Conservation (phyloP, 352 stramenopile genomes). For the Phytophthora crassamura region DNA sequence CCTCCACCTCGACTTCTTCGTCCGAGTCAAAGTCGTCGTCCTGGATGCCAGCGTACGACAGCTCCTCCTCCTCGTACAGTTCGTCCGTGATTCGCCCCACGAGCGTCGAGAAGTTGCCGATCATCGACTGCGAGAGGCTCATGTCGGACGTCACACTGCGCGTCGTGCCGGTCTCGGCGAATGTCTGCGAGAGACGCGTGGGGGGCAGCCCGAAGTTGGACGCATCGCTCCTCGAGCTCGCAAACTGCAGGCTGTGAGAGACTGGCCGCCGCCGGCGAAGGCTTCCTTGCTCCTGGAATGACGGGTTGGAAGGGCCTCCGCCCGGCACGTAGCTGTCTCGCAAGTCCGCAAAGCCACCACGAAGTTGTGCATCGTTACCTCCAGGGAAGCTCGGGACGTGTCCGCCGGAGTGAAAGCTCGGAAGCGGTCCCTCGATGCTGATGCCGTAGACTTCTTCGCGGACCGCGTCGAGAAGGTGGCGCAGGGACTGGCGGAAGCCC, state of each 20-base stretch:
- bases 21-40: slow-evolving; percentile 43
- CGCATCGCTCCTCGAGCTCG: slow-evolving; percentile 40
- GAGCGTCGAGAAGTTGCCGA: slow-evolving; percentile 76
- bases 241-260: slow-evolving; percentile 33
- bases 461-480: slow-evolving; percentile 59
- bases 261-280: slow-evolving; percentile 31
- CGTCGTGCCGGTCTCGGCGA: slow-evolving; percentile 41
- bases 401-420: not conserved
- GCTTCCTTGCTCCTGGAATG: slow-evolving; percentile 26
- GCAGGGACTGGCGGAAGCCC: slow-evolving; percentile 70
- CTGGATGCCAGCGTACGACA: slow-evolving; percentile 45
- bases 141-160: slow-evolving; percentile 60
- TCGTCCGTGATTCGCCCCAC: slow-evolving; percentile 72
- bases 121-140: slow-evolving; percentile 77
- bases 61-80: slow-evolving; percentile 52
- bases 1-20: slow-evolving; percentile 34
- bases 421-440: slow-evolving; percentile 33
- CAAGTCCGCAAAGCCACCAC: slow-evolving; percentile 45
- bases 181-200: slow-evolving; percentile 51
- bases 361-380: slow-evolving; percentile 28
- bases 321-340: slow-evolving; percentile 46
- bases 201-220: slow-evolving; percentile 47
- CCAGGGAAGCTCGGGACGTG: slow-evolving; percentile 3
- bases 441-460: slow-evolving; percentile 78
- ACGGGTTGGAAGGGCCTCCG: slow-evolving; percentile 24